phyloP scores from a whole-genome alignment of 2,329 filamentous ascomycete species.

The Lecanicillium sp. region DNA sequence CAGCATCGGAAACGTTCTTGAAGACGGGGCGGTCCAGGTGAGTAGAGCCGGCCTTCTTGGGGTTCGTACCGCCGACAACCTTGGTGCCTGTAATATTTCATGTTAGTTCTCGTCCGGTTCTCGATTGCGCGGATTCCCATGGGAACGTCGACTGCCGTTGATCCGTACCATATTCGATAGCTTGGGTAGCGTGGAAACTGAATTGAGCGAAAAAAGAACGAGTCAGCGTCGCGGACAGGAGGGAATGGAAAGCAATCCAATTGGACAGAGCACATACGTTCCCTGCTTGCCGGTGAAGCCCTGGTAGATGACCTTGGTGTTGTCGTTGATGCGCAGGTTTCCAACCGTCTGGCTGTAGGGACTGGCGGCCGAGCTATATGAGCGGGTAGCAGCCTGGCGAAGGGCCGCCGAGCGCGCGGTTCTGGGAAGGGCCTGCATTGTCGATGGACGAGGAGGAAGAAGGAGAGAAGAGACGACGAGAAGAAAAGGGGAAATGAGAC shows the following conservation, averaged over 20 bases:
- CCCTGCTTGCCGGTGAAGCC: slow-evolving; percentile 97
- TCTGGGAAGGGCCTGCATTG: slow-evolving; percentile 80
- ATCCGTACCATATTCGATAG: slow-evolving; percentile 88
- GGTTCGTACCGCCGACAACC: slow-evolving; percentile 96
- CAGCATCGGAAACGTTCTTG: slow-evolving; percentile 76
- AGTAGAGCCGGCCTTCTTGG: slow-evolving; percentile 89
- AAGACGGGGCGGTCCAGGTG: slow-evolving; percentile 94
- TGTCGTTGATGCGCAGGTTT: slow-evolving; percentile 86
- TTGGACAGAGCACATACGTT: slow-evolving; percentile 54
- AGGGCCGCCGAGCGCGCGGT: slow-evolving; percentile 57
- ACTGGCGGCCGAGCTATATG: slow-evolving; percentile 64
- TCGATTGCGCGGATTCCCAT: too few species aligned
- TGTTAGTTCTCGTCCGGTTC: slow-evolving; percentile 6
- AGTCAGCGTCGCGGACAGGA: slow-evolving; percentile 1
- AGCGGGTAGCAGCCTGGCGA: slow-evolving; percentile 57
- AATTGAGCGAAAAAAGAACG: not conserved
- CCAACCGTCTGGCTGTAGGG: slow-evolving; percentile 65
- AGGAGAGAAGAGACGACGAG: not conserved
- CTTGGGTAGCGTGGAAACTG: slow-evolving; percentile 95
- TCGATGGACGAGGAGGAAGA: slow-evolving; percentile 5
- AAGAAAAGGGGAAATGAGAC: slow-evolving; percentile 10
- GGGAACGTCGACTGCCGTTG: too few species aligned
- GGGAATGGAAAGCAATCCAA: not conserved
- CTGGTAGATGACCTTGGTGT: slow-evolving; percentile 95
- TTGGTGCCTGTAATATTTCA: slow-evolving; percentile 62